phyloP scores from a whole-genome alignment of 1,139 yeast genomes.

The Debaryomyces udenii region DNA sequence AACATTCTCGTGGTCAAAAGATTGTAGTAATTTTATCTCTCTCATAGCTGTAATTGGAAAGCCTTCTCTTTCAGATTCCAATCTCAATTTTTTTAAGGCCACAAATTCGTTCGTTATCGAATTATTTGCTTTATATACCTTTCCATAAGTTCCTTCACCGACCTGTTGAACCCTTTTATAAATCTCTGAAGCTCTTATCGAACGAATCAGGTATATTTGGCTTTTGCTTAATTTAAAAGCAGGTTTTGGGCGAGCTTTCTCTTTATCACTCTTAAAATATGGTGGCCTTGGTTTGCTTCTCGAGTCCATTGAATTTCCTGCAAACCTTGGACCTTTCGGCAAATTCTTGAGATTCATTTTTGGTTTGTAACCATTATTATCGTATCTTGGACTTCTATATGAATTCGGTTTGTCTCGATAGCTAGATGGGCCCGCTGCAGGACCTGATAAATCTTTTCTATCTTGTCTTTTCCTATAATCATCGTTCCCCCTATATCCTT shows the following conservation, averaged over 20 bases:
- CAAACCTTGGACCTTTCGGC: slow-evolving; percentile 22
- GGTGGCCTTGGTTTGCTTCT: slow-evolving; percentile 9
- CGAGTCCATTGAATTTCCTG: slow-evolving; percentile 10
- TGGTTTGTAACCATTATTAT: slow-evolving; percentile 5
- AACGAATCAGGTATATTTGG: slow-evolving; percentile 41
- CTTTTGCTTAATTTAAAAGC: slow-evolving; percentile 20
- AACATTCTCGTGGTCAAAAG: slow-evolving; percentile 81
- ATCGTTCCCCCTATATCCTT: slow-evolving; percentile 18
- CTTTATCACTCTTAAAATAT: slow-evolving; percentile 9
- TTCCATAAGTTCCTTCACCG: slow-evolving; percentile 56
- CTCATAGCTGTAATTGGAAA: slow-evolving; percentile 95
- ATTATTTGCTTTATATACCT: slow-evolving; percentile 62
- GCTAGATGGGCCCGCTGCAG: slow-evolving; percentile 20
- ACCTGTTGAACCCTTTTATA: slow-evolving; percentile 49
- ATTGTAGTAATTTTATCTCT: slow-evolving; percentile 84
- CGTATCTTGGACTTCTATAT: slow-evolving; percentile 10
- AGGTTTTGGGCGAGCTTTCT: slow-evolving; percentile 7
- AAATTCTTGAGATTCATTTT: slow-evolving; percentile 13
- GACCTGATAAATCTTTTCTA: slow-evolving; percentile 18
- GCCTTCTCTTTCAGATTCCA: slow-evolving; percentile 90
- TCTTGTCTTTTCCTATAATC: slow-evolving; percentile 14
- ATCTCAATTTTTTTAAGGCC: slow-evolving; percentile 80
- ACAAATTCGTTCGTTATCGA: slow-evolving; percentile 68
- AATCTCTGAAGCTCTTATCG: slow-evolving; percentile 29
- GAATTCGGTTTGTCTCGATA: slow-evolving; percentile 14